Evolutionary conservation across 2,329 filamentous ascomycete genomes (phyloP).

Genomic region (Nigrograna mackinnonii): DNA sequence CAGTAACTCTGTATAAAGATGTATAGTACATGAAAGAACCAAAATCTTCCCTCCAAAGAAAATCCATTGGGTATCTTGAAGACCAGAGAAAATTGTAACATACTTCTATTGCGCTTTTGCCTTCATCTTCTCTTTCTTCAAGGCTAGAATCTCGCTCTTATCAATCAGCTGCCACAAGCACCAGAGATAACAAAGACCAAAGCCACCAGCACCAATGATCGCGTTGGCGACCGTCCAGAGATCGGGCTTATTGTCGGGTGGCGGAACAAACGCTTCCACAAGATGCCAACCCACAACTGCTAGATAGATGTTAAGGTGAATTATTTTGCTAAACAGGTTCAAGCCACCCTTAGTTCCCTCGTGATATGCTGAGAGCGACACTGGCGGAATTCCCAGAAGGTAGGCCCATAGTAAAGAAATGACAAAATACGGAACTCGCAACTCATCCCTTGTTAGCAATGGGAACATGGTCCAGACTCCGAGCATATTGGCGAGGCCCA

Average conservation of each 20-base stretch:
- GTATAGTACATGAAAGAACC: slow-evolving; percentile 23
- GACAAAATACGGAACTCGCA: slow-evolving; percentile 82
- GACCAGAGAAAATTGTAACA: slow-evolving; percentile 7
- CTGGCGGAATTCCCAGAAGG: slow-evolving; percentile 82
- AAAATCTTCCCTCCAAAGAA: slow-evolving; percentile 29
- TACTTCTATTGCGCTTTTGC: slow-evolving; percentile 38
- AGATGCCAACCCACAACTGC: slow-evolving; percentile 83
- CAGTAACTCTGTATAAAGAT: slow-evolving; percentile 15
- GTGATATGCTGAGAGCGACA: slow-evolving; percentile 70
- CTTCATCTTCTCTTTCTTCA: slow-evolving; percentile 20
- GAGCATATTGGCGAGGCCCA: slow-evolving; percentile 92
- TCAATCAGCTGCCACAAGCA: slow-evolving; percentile 71
- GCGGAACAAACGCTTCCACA: slow-evolving; percentile 67
- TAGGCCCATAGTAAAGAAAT: slow-evolving; percentile 89
- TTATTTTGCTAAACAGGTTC: slow-evolving; percentile 63
- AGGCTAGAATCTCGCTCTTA: slow-evolving; percentile 57
- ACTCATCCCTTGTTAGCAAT: slow-evolving; percentile 80
- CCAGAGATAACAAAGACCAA: slow-evolving; percentile 88
- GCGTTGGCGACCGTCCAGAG: slow-evolving; percentile 94
- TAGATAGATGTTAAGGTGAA: slow-evolving; percentile 78
- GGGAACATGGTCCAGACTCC: slow-evolving; percentile 95
- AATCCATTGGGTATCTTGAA: slow-evolving; percentile 18
- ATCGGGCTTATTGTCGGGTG: slow-evolving; percentile 82
- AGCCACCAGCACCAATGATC: slow-evolving; percentile 81
- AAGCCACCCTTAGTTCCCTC: slow-evolving; percentile 46